Evolutionary conservation across 768 basidiomycete species (phyloP), one percentile per base, ranked within the genome.

Genomic region (Stropharia rugosoannulata): DNA sequence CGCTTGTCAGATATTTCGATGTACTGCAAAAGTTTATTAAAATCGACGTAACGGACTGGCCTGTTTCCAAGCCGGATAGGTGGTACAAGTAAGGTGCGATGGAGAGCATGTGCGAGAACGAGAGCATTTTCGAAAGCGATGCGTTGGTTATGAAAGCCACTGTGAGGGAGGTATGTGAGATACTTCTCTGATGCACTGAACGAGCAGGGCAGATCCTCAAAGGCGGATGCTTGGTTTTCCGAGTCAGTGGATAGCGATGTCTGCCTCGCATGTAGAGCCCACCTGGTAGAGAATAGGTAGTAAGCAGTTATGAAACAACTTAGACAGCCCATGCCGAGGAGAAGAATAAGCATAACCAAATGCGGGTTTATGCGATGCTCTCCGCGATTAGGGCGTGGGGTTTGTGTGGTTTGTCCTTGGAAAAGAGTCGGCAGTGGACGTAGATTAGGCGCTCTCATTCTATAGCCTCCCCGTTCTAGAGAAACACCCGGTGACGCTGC

Each of bases 61-160:
- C 76, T 80, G 41, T 61, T 68, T 38, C 89, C 88, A 5, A 92
- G 80, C 38, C 85, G 83, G 27, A 87, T 75, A 10, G 87, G 87
- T n/a, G 92, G 90, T 32, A 92, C 73, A 59, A 93, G 80, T 32
- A 93, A 76, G 10, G 90, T 94, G 57, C 90, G 86, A 71, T 87
- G 85, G 56, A 91, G 80, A 29, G 87, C 66, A 56, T 71, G 75
- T 1, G 90, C 78, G 49, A 93, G 79, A n/a, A 86, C 75, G 16
- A 93, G 78, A 2, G 89, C 92, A 63, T 94, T 94, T 71, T 93
- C 89, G 57, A 94, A 80, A 15, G 89, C 86, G 60, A 94, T 91
- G 35, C 90, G 85, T 71, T 93, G 90, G 68, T 91, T 93, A 70
- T 93, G 89, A 60, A 90, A 87, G 3, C 90, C 89, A 59, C 88